Conservation (phyloP, 2,329 filamentous ascomycete species). For the Diaporthe sp. region DNA sequence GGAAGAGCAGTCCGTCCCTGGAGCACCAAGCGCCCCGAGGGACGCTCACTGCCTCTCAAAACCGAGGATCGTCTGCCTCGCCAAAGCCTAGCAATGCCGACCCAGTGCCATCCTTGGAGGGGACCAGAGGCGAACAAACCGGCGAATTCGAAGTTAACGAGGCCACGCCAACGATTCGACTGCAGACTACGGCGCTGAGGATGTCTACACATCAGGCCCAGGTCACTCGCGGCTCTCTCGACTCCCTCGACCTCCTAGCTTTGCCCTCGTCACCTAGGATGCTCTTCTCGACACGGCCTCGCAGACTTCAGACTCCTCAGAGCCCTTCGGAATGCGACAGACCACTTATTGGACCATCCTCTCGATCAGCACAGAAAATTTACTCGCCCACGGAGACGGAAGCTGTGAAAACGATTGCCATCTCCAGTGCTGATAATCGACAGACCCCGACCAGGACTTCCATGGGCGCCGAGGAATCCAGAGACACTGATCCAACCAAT, state of each 20-base stretch:
- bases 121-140: not conserved
- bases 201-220: not conserved
- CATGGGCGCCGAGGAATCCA: not conserved
- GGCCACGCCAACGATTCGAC: not conserved
- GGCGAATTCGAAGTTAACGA: not conserved
- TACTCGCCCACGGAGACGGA: not conserved
- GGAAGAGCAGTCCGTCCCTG: conserved; percentile 31
- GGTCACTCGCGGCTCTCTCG: conserved; percentile 6
- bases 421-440: not conserved
- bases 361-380: not conserved
- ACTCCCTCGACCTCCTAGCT: conserved; percentile 5
- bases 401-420: not conserved
- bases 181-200: not conserved
- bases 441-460: not conserved
- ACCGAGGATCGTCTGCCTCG: conserved; percentile 26
- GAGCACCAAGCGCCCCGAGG: conserved; percentile 8
- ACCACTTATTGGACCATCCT: not conserved
- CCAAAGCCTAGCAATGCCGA: conserved; percentile 7
- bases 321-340: conserved; percentile 9
- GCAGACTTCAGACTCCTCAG: not conserved
- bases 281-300: conserved; percentile 28
- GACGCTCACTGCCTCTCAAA: conserved; percentile 27
- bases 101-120: conserved; percentile 7
- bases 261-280: conserved; percentile 18
- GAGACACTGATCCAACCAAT: not conserved